Conservation (phyloP, 371 early-diverging fungal species). For the Syncephalis fuscata region DNA sequence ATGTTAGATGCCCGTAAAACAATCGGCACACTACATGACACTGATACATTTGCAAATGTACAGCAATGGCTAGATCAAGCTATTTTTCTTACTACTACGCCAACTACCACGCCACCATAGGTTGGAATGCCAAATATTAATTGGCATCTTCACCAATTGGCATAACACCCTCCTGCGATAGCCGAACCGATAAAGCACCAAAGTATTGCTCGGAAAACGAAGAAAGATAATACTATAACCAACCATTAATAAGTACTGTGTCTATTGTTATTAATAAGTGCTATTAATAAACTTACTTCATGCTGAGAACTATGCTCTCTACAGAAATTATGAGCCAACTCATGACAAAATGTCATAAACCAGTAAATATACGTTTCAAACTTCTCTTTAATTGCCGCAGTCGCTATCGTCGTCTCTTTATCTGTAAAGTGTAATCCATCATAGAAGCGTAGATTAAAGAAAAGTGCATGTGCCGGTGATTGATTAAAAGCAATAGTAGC, state of each 20-base stretch:
- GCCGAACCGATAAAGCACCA: constrained; percentile 13
- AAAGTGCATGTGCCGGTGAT: constrained; percentile 35
- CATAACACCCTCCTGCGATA: no score
- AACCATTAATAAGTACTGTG: background rate
- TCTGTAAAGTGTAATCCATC: constrained; percentile 38
- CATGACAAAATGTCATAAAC: constrained; percentile 82
- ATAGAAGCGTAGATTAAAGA: constrained; percentile 73
- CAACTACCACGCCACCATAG: no score
- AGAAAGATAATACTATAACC: constrained; percentile 42
- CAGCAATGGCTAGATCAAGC: no score
- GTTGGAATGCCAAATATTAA: no score
- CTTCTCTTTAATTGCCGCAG: background rate
- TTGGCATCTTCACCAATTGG: no score
- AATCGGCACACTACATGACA: no score
- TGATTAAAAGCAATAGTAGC: constrained; percentile 70
- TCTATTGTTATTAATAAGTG: no score
- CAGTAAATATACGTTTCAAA: constrained; percentile 53
- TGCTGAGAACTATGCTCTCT: constrained; percentile 24
- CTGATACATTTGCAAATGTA: no score
- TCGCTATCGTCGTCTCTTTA: background rate
- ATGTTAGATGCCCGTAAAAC: no score
- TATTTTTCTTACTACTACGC: constrained; percentile 2
- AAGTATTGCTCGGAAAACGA: constrained; percentile 61
- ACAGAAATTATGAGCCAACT: constrained; percentile 76
- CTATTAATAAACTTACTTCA: constrained; percentile 16